phyloP scores from a whole-genome alignment of 2,329 filamentous ascomycete species.

The Blastomyces percursus region DNA sequence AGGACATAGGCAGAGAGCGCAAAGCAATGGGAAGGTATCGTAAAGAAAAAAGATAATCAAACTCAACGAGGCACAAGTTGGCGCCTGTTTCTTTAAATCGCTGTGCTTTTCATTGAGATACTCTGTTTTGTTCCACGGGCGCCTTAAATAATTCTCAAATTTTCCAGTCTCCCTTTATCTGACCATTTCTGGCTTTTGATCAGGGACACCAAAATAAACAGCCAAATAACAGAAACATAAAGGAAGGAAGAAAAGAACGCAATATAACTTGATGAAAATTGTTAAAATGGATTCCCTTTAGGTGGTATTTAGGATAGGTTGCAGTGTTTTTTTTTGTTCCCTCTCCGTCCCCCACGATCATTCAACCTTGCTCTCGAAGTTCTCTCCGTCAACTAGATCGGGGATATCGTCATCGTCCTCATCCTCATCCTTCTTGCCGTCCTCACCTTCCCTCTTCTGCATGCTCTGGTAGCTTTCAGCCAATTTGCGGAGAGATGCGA shows the following conservation, averaged over 20 bases:
- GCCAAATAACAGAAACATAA: background rate
- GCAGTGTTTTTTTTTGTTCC: background rate
- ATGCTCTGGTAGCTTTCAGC: conserved; percentile 99
- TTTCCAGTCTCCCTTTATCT: background rate
- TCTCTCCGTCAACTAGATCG: conserved; percentile 91
- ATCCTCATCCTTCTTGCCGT: conserved; percentile 58
- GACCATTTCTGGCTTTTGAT: background rate
- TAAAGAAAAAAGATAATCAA: background rate
- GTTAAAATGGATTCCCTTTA: background rate
- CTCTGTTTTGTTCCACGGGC: background rate
- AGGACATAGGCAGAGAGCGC: background rate
- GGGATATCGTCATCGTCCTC: conserved; percentile 82
- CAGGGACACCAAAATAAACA: background rate
- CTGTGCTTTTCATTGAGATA: background rate
- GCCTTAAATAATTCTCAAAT: background rate
- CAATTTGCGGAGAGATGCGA: conserved; percentile 94
- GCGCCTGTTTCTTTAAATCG: background rate
- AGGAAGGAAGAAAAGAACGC: background rate
- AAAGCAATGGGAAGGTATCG: background rate
- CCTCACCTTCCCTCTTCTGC: conserved; percentile 80
- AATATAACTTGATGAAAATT: background rate
- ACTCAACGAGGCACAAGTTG: background rate
- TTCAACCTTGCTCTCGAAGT: conserved; percentile 97
- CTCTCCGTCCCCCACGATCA: conserved; percentile 38
- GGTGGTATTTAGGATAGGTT: background rate